A percentile compares a stretch with the other conserved stretches of the same genome.
Evolutionary conservation across 2,329 filamentous ascomycete genomes (phyloP).

Genomic region (Trichoderma koningiopsis): DNA sequence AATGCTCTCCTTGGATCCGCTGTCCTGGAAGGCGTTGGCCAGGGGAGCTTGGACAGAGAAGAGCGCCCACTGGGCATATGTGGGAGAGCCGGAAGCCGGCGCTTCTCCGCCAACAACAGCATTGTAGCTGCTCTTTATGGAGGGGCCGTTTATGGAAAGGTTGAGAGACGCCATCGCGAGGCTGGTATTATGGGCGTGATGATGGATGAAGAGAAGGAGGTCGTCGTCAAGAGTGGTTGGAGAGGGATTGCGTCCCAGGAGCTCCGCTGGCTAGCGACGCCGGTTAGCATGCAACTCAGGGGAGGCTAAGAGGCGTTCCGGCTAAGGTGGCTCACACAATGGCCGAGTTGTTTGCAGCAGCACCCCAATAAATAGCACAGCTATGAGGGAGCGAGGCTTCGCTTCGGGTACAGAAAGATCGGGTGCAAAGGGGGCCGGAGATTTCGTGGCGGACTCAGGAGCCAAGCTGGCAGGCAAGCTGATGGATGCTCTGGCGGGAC

Average conservation of each 20-base stretch:
- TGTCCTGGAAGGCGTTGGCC: slow-evolving; percentile 88
- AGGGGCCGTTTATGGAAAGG: slow-evolving; percentile 75
- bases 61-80: slow-evolving; percentile 89
- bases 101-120: slow-evolving; percentile 57
- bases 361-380: slow-evolving; percentile 23
- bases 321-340: background rate
- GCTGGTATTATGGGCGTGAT: slow-evolving; percentile 25
- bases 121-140: slow-evolving; percentile 79
- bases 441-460: slow-evolving; percentile 21
- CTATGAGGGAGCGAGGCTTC: background rate
- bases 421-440: slow-evolving; percentile 18
- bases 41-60: slow-evolving; percentile 92
- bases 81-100: slow-evolving; percentile 66
- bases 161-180: slow-evolving; percentile 75
- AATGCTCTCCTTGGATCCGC: slow-evolving; percentile 84
- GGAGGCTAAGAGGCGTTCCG: background rate
- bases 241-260: slow-evolving; percentile 33
- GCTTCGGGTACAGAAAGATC: background rate
- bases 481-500: slow-evolving; percentile 28
- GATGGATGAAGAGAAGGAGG: slow-evolving; percentile 30
- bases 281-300: slow-evolving; percentile 11
- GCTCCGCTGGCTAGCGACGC: slow-evolving; percentile 30
- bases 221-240: slow-evolving; percentile 26
- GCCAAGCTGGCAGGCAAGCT: slow-evolving; percentile 24
- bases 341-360: background rate